Evolutionary conservation across 805 yeast genomes (phyloP).

Genomic region (Danielia reshetovae): DNA sequence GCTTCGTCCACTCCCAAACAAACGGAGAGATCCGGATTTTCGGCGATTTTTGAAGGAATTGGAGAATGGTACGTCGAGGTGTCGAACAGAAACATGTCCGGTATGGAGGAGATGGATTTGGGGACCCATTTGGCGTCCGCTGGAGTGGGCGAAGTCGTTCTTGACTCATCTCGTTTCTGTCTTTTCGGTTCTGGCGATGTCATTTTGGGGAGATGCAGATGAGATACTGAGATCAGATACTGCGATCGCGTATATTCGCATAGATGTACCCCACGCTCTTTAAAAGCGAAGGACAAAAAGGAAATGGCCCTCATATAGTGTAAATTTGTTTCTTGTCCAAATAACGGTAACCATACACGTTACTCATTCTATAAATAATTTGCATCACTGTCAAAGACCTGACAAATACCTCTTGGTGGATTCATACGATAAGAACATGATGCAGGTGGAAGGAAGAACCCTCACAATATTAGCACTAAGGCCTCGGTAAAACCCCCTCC

Average conservation of each 20-base stretch:
- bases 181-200: background rate
- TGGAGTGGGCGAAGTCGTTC: background rate
- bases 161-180: background rate
- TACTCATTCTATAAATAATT: no score
- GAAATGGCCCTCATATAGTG: no score
- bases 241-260: no score
- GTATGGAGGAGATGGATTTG: conserved; percentile 26
- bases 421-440: conserved; percentile 86
- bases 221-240: no score
- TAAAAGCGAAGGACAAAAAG: no score
- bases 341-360: no score
- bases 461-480: conserved; percentile 70
- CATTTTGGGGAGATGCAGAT: no score
- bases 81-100: conserved; percentile 23
- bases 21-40: conserved; percentile 35
- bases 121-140: conserved; percentile 29
- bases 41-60: conserved; percentile 40
- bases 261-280: no score
- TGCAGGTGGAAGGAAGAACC: conserved; percentile 89
- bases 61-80: conserved; percentile 49
- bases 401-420: conserved; percentile 20
- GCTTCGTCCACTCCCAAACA: conserved; percentile 96
- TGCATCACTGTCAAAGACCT: no score
- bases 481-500: conserved; percentile 78
- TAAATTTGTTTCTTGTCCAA: no score